These are phyloP conservation scores for Colletotrichum costaricense DNA, from an alignment of 2,329 filamentous ascomycete genomes.

Conservation along the genomic window DNA sequence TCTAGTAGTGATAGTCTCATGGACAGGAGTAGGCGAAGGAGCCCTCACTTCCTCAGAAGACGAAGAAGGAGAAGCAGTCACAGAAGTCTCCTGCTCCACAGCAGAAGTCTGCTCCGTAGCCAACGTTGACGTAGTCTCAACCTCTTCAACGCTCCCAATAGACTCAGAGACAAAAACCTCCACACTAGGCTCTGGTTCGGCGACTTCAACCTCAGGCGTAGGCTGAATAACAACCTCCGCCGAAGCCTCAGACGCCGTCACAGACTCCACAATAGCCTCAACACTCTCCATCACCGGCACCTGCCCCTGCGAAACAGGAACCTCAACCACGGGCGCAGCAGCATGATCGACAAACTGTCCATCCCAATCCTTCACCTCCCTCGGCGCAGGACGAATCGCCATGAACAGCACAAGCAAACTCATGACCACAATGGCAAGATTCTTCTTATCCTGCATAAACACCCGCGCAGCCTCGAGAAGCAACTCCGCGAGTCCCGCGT, in stretches of 20 bases:
- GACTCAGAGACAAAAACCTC: not conserved
- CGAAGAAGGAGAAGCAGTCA: not conserved
- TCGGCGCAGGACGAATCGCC: conserved; percentile 45
- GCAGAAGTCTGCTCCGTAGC: not conserved
- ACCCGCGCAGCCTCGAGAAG: conserved; percentile 65
- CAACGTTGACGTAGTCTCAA: not conserved
- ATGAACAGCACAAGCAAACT: conserved; percentile 65
- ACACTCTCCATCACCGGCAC: conserved; percentile 2
- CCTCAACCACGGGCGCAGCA: conserved; percentile 25
- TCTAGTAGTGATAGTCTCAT: conserved; percentile 42
- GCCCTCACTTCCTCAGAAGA: not conserved
- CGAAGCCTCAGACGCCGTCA: not conserved
- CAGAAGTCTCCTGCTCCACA: not conserved
- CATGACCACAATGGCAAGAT: conserved; percentile 66
- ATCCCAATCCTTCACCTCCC: conserved; percentile 41
- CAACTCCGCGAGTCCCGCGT: conserved; percentile 64
- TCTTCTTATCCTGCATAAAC: conserved; percentile 68
- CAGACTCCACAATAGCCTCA: conserved; percentile 8
- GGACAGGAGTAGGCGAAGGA: conserved; percentile 21
- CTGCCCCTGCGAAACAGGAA: not conserved
- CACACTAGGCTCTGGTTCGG: not conserved
- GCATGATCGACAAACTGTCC: conserved; percentile 37
- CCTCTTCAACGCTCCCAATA: not conserved
- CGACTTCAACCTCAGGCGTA: not conserved
- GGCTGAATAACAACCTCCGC: not conserved